A percentile compares a stretch with the other conserved stretches of the same genome.
phyloP scores from a whole-genome alignment of 2,329 filamentous ascomycete species.

The Colletotrichum costaricense region DNA sequence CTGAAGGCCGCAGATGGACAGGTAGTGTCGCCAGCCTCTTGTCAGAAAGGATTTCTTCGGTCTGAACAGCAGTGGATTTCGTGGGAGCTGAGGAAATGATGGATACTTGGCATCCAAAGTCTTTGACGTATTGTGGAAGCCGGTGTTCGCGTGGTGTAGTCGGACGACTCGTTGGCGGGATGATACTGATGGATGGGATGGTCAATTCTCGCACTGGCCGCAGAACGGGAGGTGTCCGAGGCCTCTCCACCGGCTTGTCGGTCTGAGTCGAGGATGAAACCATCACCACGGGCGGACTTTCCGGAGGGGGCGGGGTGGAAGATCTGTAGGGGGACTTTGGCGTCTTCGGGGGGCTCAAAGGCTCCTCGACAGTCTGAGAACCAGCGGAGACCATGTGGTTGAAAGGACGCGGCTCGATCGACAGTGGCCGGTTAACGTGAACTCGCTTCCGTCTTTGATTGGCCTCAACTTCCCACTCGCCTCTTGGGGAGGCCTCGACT shows the following conservation, averaged over 20 bases:
- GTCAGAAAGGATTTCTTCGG: slow-evolving; percentile 90
- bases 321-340: slow-evolving; percentile 63
- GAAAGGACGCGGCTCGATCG: slow-evolving; percentile 57
- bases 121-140: slow-evolving; percentile 85
- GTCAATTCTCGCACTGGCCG: slow-evolving; percentile 50
- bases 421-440: slow-evolving; percentile 61
- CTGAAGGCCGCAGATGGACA: slow-evolving; percentile 81
- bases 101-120: slow-evolving; percentile 83
- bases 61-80: slow-evolving; percentile 75
- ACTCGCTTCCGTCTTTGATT: slow-evolving; percentile 80
- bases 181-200: slow-evolving; percentile 90
- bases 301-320: slow-evolving; percentile 53
- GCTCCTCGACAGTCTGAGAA: slow-evolving; percentile 72
- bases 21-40: slow-evolving; percentile 80
- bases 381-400: slow-evolving; percentile 72
- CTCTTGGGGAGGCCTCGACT: slow-evolving; percentile 56
- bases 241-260: slow-evolving; percentile 45
- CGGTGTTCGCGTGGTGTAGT: slow-evolving; percentile 79
- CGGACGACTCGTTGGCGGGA: slow-evolving; percentile 88
- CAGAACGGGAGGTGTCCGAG: slow-evolving; percentile 29
- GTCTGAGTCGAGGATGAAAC: slow-evolving; percentile 74
- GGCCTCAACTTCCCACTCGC: slow-evolving; percentile 68
- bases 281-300: slow-evolving; percentile 52
- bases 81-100: slow-evolving; percentile 62
- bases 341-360: slow-evolving; percentile 73